Evolutionary conservation across 2,329 filamentous ascomycete genomes (phyloP).

Genomic region (Arthroderma sp.): DNA sequence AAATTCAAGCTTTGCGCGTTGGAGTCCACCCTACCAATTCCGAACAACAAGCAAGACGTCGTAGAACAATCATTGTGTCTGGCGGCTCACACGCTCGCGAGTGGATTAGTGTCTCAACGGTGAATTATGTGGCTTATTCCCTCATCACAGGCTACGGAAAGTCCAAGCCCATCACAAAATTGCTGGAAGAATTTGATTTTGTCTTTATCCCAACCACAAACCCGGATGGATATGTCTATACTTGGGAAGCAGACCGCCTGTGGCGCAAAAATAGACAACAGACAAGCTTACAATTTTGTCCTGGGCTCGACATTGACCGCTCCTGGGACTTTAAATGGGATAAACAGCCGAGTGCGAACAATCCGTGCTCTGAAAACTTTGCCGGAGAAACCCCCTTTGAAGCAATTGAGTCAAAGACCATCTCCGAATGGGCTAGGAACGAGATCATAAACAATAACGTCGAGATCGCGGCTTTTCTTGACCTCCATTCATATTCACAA

Average conservation of each 20-base stretch:
- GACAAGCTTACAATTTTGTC: constrained; percentile 70
- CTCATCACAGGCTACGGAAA: constrained; percentile 75
- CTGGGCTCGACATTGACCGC: constrained; percentile 78
- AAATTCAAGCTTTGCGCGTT: constrained; percentile 69
- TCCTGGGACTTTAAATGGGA: constrained; percentile 80
- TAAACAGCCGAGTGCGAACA: constrained; percentile 41
- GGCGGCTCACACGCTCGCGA: constrained; percentile 88
- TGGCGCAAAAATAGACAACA: constrained; percentile 91
- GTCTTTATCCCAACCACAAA: constrained; percentile 82
- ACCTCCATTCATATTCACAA: constrained; percentile 91
- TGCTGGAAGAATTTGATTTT: constrained; percentile 75
- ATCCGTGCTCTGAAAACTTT: constrained; percentile 85
- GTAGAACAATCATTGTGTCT: constrained; percentile 67
- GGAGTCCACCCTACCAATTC: constrained; percentile 45
- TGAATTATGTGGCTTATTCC: constrained; percentile 80
- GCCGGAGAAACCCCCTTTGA: constrained; percentile 74
- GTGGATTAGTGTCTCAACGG: constrained; percentile 89
- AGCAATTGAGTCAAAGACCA: constrained; percentile 59
- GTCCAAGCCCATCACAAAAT: constrained; percentile 53
- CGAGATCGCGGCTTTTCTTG: constrained; percentile 70
- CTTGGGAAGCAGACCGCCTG: constrained; percentile 78
- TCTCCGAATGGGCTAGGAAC: constrained; percentile 74
- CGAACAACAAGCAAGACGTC: constrained; percentile 32
- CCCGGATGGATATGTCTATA: constrained; percentile 88
- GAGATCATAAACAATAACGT: constrained; percentile 58